These are phyloP conservation scores for Rhynchosporium agropyri DNA, from an alignment of 2,329 filamentous ascomycete species.

Conservation along the genomic window DNA sequence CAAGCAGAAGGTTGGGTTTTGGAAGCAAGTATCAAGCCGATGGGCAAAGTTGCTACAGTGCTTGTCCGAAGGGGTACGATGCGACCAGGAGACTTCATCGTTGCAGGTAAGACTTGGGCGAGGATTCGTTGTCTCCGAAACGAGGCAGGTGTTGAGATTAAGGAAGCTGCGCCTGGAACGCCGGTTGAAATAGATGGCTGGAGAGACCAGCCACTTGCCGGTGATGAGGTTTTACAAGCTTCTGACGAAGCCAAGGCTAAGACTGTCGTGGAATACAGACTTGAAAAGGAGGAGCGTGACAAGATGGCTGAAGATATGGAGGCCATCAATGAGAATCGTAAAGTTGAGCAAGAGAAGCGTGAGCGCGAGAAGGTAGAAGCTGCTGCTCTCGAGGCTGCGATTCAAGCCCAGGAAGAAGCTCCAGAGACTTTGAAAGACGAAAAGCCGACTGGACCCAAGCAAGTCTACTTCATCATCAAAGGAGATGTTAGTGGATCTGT, in stretches of 20 bases:
- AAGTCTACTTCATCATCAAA: conserved; percentile 84
- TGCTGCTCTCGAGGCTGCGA: conserved; percentile 46
- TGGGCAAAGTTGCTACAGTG: conserved; percentile 84
- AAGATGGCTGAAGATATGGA: conserved; percentile 69
- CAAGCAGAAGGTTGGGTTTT: conserved; percentile 91
- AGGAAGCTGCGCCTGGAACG: conserved; percentile 80
- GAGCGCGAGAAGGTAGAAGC: conserved; percentile 61
- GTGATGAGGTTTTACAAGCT: conserved; percentile 85
- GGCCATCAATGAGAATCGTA: conserved; percentile 72
- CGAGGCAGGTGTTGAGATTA: conserved; percentile 74
- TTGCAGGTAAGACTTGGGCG: conserved; percentile 87
- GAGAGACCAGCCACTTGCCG: conserved; percentile 83
- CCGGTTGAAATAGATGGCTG: conserved; percentile 95
- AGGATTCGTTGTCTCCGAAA: conserved; percentile 83
- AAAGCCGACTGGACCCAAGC: conserved; percentile 49
- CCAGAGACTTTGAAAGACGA: conserved; percentile 39
- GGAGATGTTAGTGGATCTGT: conserved; percentile 92
- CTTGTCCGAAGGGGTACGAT: conserved; percentile 88
- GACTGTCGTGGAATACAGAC: conserved; percentile 74
- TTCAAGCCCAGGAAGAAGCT: conserved; percentile 34
- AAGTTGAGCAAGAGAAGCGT: conserved; percentile 58
- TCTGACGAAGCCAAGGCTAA: conserved; percentile 77
- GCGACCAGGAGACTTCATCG: conserved; percentile 76
- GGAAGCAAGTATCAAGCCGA: conserved; percentile 84
- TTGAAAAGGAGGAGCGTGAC: conserved; percentile 70